Evolutionary conservation across 2,329 filamentous ascomycete species (phyloP).

Genomic region (Phialophora verrucosa): DNA sequence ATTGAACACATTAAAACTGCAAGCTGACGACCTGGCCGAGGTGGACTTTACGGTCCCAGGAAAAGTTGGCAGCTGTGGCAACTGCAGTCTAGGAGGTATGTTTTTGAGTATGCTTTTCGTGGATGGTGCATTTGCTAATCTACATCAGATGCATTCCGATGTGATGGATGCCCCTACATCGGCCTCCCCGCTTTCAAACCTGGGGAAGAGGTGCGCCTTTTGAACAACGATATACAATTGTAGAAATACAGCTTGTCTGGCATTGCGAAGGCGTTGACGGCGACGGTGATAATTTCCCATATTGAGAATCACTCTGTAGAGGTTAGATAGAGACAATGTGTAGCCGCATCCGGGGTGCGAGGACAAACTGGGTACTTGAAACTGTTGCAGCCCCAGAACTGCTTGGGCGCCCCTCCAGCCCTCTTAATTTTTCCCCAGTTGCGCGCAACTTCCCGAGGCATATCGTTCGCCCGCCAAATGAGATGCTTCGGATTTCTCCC

Average conservation of each 20-base stretch:
- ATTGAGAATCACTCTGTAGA: background rate
- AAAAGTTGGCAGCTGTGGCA: constrained; percentile 93
- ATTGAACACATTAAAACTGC: constrained; percentile 65
- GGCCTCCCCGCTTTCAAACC: constrained; percentile 95
- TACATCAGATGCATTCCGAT: constrained; percentile 51
- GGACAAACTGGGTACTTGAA: background rate
- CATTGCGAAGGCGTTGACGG: constrained; percentile 32
- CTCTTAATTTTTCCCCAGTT: background rate
- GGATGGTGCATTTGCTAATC: constrained; percentile 4
- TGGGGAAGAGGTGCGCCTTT: constrained; percentile 86
- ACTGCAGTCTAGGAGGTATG: constrained; percentile 76
- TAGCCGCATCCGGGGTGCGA: background rate
- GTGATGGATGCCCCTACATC: constrained; percentile 77
- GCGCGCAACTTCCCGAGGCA: constrained; percentile 3
- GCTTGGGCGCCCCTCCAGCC: too few species aligned
- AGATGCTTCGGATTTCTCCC: constrained; percentile 11
- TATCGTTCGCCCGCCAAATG: constrained; percentile 1
- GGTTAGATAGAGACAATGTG: background rate
- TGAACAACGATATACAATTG: constrained; percentile 81
- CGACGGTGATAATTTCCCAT: background rate
- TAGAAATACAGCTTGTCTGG: constrained; percentile 47
- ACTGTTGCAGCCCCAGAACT: background rate
- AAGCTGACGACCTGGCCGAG: constrained; percentile 79
- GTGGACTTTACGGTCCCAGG: constrained; percentile 98
- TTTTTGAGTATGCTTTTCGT: background rate